Conservation (phyloP, 352 stramenopile genomes). For the Peronospora belbahrii region DNA sequence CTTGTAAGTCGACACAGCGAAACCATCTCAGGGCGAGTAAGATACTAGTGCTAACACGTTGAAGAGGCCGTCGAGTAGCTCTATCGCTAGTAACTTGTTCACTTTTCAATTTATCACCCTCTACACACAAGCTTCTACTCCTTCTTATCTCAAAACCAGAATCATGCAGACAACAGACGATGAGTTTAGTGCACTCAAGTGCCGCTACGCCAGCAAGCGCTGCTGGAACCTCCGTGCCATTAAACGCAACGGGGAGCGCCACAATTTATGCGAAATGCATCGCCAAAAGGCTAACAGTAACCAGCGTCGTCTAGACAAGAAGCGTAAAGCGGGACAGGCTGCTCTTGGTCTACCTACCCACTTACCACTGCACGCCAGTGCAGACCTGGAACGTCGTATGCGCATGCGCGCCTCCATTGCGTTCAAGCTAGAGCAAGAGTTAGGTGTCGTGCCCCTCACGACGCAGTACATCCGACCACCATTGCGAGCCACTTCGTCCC, state of each 20-base stretch:
- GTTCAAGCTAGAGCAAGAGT: conserved; percentile 31
- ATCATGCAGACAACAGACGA: conserved; percentile 22
- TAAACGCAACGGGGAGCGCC: conserved; percentile 76
- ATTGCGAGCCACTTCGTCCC: conserved; percentile 8
- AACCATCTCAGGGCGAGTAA: conserved; percentile 4
- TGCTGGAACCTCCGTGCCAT: conserved; percentile 73
- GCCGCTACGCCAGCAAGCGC: conserved; percentile 75
- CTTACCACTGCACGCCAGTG: conserved; percentile 15
- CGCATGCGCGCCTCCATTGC: conserved; percentile 31
- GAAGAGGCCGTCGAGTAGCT: conserved; percentile 4
- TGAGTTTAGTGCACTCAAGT: conserved; percentile 43
- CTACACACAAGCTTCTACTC: conserved; percentile 3
- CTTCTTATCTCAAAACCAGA: not conserved
- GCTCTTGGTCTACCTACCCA: conserved; percentile 22
- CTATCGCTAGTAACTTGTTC: not conserved
- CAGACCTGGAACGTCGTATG: conserved; percentile 27
- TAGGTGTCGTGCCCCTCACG: conserved; percentile 21
- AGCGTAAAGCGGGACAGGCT: conserved; percentile 47
- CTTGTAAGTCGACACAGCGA: conserved; percentile 4
- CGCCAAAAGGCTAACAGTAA: conserved; percentile 78
- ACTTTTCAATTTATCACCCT: conserved; percentile 27
- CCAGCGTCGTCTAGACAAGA: conserved; percentile 72
- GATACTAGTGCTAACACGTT: conserved; percentile 9
- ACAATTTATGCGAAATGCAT: conserved; percentile 84
- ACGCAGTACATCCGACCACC: conserved; percentile 29